Percentiles rank a stretch among this genome's conserved stretches.
Conservation (phyloP, 768 basidiomycete species). For the Boletus rufocinnamomeus region DNA sequence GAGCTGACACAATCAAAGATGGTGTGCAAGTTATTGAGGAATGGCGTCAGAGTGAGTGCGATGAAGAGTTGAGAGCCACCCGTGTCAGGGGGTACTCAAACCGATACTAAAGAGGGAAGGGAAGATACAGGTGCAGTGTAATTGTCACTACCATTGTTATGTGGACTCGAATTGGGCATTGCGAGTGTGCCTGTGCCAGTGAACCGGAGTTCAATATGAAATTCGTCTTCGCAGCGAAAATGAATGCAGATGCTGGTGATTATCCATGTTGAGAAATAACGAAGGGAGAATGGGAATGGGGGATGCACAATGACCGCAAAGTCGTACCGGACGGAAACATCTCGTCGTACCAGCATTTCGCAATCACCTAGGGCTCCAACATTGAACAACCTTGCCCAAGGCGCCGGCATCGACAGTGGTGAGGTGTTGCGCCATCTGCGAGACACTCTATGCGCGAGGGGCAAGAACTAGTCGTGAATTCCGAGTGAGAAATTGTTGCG, state of each 20-base stretch:
- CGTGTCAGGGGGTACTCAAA: background rate
- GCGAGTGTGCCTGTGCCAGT: no score
- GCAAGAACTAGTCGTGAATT: background rate
- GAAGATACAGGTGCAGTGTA: background rate
- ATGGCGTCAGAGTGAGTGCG: no score
- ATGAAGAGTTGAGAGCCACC: no score
- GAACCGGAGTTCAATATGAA: slow-evolving; percentile 42
- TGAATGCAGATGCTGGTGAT: background rate
- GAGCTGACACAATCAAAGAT: slow-evolving; percentile 88
- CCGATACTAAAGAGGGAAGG: background rate
- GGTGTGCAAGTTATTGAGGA: slow-evolving; percentile 61
- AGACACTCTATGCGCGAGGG: background rate
- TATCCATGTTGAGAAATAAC: no score
- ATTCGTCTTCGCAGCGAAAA: slow-evolving; percentile 77
- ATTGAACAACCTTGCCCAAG: no score
- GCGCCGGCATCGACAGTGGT: background rate
- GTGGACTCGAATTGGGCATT: slow-evolving; percentile 60
- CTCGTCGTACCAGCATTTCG: background rate
- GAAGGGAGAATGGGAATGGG: background rate
- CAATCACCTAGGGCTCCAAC: background rate
- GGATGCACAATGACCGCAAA: background rate
- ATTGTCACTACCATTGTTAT: slow-evolving; percentile 64
- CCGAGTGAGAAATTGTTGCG: background rate
- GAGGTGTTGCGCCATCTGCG: background rate
- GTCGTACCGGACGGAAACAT: background rate